Evolutionary conservation across 225 moss, liverwort and hornwort species (phyloP).

Genomic region (Polytrichum formosum): DNA sequence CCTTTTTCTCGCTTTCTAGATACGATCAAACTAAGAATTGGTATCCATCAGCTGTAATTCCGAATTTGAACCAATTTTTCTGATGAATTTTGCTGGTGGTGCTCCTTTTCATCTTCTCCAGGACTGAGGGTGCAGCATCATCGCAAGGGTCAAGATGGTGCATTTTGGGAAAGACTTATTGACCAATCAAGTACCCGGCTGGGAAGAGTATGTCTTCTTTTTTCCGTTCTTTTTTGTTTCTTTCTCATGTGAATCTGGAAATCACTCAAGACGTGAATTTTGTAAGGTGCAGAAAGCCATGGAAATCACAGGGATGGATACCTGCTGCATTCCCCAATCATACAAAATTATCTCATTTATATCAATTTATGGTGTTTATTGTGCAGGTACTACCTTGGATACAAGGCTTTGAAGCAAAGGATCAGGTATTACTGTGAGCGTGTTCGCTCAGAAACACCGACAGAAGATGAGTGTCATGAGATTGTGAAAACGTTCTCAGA

Average conservation of each 20-base stretch:
- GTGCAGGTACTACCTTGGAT: conserved; percentile 60
- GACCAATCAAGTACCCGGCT: conserved; percentile 58
- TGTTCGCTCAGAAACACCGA: conserved; percentile 21
- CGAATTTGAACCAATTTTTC: too few species aligned
- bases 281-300: too few species aligned
- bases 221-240: not conserved
- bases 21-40: too few species aligned
- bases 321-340: too few species aligned
- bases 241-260: too few species aligned
- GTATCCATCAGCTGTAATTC: too few species aligned
- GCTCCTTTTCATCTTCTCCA: too few species aligned
- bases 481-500: conserved; percentile 67
- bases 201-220: conserved; percentile 55
- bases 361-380: not conserved
- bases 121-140: not conserved
- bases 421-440: conserved; percentile 46
- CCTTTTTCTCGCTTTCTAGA: too few species aligned
- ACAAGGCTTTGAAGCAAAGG: conserved; percentile 58
- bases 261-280: too few species aligned
- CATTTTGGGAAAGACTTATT: conserved; percentile 55
- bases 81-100: too few species aligned
- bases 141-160: conserved; percentile 45
- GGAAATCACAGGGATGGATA: too few species aligned
- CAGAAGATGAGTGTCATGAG: conserved; percentile 46
- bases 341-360: too few species aligned